Percentiles rank a stretch among this genome's conserved stretches.
phyloP scores from a whole-genome alignment of 2,329 filamentous ascomycete genomes.

The Apiospora koreana region DNA sequence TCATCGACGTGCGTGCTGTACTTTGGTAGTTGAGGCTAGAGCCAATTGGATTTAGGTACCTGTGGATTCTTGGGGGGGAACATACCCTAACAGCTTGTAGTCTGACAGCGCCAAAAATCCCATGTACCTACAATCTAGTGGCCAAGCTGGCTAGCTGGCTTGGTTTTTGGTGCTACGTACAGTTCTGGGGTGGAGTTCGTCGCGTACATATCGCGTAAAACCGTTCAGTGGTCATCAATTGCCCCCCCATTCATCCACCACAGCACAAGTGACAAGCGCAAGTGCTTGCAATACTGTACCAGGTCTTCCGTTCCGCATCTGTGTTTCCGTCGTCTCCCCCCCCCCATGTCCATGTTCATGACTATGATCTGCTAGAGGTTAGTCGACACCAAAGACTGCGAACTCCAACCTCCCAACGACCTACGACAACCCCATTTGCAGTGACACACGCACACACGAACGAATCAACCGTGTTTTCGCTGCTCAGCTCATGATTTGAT shows the following conservation, averaged over 20 bases:
- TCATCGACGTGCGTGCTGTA: neutral
- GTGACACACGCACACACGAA: neutral
- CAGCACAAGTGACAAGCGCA: neutral
- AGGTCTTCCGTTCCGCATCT: neutral
- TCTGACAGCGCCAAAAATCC: neutral
- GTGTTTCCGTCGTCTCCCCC: too few species aligned
- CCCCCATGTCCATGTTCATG: neutral
- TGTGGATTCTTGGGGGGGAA: neutral
- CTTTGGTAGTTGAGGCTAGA: too few species aligned
- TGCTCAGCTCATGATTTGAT: neutral
- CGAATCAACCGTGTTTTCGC: neutral
- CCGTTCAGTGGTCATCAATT: neutral
- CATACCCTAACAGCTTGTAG: too few species aligned
- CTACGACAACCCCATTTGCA: neutral
- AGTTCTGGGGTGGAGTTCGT: neutral
- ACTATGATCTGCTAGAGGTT: neutral
- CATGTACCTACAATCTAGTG: too few species aligned
- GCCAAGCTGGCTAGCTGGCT: too few species aligned
- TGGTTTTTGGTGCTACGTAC: neutral
- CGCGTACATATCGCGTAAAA: too few species aligned
- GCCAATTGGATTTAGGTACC: neutral
- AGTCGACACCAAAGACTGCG: neutral
- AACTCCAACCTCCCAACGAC: neutral
- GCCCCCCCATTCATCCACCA: neutral
- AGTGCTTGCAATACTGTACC: neutral